Evolutionary conservation across 768 basidiomycete species (phyloP).

Genomic region (Rubroboletus pulcherrimus): DNA sequence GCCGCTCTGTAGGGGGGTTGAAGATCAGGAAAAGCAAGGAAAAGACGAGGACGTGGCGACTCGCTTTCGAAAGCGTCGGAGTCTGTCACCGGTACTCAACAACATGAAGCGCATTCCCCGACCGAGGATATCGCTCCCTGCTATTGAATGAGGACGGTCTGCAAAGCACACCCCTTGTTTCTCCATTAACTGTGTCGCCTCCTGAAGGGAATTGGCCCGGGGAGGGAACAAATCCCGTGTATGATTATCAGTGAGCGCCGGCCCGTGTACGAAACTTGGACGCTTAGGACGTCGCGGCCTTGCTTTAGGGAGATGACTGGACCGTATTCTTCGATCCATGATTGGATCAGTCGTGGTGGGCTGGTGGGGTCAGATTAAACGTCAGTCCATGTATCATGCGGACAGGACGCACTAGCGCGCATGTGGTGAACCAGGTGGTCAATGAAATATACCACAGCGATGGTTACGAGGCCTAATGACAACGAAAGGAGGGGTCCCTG

Average conservation of each 20-base stretch:
- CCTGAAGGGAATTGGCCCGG: conserved; percentile 4
- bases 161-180: conserved; percentile 49
- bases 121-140: conserved; percentile 54
- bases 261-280: background rate
- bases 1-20: conserved; percentile 36
- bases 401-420: conserved; percentile 14
- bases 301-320: conserved; percentile 25
- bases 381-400: background rate
- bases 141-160: conserved; percentile 42
- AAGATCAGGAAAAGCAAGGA: background rate
- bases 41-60: background rate
- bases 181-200: conserved; percentile 57
- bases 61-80: conserved; percentile 55
- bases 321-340: conserved; percentile 27
- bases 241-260: background rate
- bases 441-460: too few species aligned
- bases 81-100: conserved; percentile 50
- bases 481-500: too few species aligned
- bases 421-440: conserved; percentile 20
- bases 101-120: conserved; percentile 56
- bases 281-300: conserved; percentile 18
- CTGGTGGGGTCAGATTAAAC: background rate
- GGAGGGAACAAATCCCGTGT: background rate
- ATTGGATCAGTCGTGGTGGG: conserved; percentile 16
- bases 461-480: too few species aligned